Conservation (phyloP, 2,329 filamentous ascomycete species). For the Allantophomopsis lycopodina region DNA sequence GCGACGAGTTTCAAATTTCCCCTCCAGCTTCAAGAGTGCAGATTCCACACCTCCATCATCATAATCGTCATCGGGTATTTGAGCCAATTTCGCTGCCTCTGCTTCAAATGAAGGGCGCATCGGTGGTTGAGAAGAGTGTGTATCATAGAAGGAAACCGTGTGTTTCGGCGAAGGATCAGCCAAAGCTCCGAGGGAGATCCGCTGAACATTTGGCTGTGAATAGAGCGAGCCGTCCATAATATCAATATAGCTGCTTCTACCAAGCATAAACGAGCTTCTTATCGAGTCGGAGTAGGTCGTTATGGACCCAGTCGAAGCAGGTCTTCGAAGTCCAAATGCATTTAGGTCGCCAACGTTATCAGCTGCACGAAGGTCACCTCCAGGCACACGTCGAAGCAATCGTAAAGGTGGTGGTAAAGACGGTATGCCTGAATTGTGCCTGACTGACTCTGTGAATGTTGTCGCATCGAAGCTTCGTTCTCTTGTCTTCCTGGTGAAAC, state of each 20-base stretch:
- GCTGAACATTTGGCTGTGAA: constrained; percentile 26
- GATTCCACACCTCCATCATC: constrained; percentile 84
- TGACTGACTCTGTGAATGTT: constrained; percentile 38
- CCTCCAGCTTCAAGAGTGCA: constrained; percentile 84
- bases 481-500: constrained; percentile 32
- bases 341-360: constrained; percentile 51
- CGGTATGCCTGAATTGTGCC: constrained; percentile 28
- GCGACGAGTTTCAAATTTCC: constrained; percentile 53
- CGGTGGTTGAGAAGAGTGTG: constrained; percentile 44
- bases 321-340: constrained; percentile 30
- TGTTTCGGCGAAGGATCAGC: constrained; percentile 33
- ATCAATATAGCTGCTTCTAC: constrained; percentile 27
- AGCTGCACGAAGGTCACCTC: constrained; percentile 59
- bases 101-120: constrained; percentile 73
- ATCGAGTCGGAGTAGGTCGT: constrained; percentile 47
- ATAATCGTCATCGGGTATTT: constrained; percentile 68
- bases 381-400: constrained; percentile 57
- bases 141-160: constrained; percentile 42
- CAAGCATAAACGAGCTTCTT: constrained; percentile 36
- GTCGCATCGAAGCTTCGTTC: constrained; percentile 49
- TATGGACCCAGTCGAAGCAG: constrained; percentile 44
- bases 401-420: constrained; percentile 38
- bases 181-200: constrained; percentile 45
- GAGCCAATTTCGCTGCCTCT: constrained; percentile 75
- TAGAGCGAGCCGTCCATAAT: constrained; percentile 23